Base-by-base conservation (phyloP, 2,329 filamentous ascomycete genomes). In the Leptographium flavum region DNA sequence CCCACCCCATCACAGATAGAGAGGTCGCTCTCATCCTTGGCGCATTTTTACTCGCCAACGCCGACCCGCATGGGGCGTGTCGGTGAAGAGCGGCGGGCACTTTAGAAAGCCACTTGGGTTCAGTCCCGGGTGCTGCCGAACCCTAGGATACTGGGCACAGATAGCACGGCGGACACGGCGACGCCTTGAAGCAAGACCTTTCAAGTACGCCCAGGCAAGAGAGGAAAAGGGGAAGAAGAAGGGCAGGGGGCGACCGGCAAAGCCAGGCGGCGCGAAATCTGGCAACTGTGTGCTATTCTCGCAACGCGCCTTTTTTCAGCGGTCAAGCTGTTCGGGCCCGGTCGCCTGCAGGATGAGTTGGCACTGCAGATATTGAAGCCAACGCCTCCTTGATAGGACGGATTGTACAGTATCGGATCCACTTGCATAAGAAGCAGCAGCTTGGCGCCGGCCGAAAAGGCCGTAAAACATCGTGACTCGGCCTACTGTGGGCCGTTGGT, bases 311-410 rank as follows among this genome's bases (percentile, higher is more conserved):
- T 22, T 39, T 33, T 45, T 39, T 41, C 30, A 17, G 17, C 21
- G n/a, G n/a, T 22, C 19, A 14, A 35, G 11, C 6, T 19, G 8
- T 19, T 15, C 11, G 14, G 23, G 23, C 8, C n/a, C 22, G 14
- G 15, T 39, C 37, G 27, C 39, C 52, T 65, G 64, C 64, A 49
- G 59, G 63, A 59, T 67, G 63, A 55, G 64, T 60, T 67, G 64
- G 63, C 57, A 57, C 13, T 43, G 45, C 33, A 43, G 30, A 25
- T n/a, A 25, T 42, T 36, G 35, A 3, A 14, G n/a, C 15, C 22
- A 7, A 32, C 5, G 17, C 19, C 14, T 25, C 40, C 17, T 13
- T 43, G 42, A 43, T 43, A 43, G 42, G 42, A 9, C 19, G 42
- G 22, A 28, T 15, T 6, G 17, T 5, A 17, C 6, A 15, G 23